phyloP scores from a whole-genome alignment of 495 filamentous ascomycete species.

The Thozetella sp. region DNA sequence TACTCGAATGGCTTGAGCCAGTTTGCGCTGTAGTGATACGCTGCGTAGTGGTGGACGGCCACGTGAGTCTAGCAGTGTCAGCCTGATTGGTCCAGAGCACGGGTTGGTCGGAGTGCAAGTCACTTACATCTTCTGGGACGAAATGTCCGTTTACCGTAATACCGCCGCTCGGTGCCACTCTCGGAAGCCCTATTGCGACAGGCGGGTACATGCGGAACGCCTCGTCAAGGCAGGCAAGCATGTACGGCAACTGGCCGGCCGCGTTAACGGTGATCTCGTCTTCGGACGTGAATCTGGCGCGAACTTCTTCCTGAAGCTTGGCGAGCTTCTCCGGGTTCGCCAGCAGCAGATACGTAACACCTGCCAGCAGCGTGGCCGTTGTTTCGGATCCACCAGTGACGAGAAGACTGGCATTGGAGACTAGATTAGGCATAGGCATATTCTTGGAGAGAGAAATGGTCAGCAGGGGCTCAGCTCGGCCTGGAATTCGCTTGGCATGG shows the following conservation, averaged over 20 bases:
- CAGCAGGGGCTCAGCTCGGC: no score
- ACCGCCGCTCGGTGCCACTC: constrained; percentile 46
- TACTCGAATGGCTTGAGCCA: constrained; percentile 41
- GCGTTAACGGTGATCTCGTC: constrained; percentile 53
- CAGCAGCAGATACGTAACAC: constrained; percentile 52
- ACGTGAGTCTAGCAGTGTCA: constrained; percentile 42
- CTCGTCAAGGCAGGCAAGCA: constrained; percentile 60
- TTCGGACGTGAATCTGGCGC: constrained; percentile 44
- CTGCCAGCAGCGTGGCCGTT: constrained; percentile 57
- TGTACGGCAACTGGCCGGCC: constrained; percentile 50
- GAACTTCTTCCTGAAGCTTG: constrained; percentile 52
- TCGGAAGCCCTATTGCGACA: constrained; percentile 43
- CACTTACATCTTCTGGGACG: constrained; percentile 38
- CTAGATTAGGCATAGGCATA: not conserved
- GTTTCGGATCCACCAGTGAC: constrained; percentile 64
- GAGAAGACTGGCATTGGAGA: constrained; percentile 27
- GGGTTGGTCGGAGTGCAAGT: not conserved
- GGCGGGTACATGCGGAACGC: constrained; percentile 62
- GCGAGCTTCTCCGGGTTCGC: constrained; percentile 40
- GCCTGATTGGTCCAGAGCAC: not conserved
- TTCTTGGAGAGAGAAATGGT: not conserved
- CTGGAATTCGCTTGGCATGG: constrained; percentile 35
- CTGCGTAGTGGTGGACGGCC: constrained; percentile 48
- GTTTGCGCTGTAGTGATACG: constrained; percentile 25
- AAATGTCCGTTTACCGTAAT: constrained; percentile 47